Evolutionary conservation across 768 basidiomycete genomes (phyloP).

Genomic region (Gloeophyllum trabeum): DNA sequence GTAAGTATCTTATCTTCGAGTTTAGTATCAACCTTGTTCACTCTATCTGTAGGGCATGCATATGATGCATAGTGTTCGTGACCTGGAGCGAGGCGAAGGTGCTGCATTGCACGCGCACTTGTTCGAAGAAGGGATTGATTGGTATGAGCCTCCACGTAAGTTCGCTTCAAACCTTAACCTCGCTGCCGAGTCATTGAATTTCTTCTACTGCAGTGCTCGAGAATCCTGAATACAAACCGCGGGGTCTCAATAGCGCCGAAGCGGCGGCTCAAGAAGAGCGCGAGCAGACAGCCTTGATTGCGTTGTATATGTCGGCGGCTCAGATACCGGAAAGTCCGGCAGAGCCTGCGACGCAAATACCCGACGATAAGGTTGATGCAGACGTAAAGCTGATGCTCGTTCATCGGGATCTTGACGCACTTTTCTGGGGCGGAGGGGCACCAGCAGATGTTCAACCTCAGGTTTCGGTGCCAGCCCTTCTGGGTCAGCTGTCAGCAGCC

Average conservation of each 20-base stretch:
- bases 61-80: conserved; percentile 61
- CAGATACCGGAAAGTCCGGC: conserved; percentile 74
- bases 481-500: conserved; percentile 47
- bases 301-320: conserved; percentile 56
- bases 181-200: conserved; percentile 11
- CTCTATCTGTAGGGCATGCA: conserved; percentile 54
- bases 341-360: conserved; percentile 47
- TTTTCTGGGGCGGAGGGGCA: conserved; percentile 46
- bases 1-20: conserved; percentile 52
- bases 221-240: conserved; percentile 41
- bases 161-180: conserved; percentile 2
- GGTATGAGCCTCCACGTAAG: conserved; percentile 77
- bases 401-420: conserved; percentile 52
- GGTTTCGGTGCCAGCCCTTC: conserved; percentile 57
- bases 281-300: conserved; percentile 66
- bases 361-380: conserved; percentile 62
- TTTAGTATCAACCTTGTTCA: conserved; percentile 38
- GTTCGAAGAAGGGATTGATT: conserved; percentile 83
- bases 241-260: conserved; percentile 63
- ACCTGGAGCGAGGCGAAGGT: conserved; percentile 82
- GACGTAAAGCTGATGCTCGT: conserved; percentile 55
- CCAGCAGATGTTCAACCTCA: conserved; percentile 16
- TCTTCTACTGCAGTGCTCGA: conserved; percentile 41
- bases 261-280: conserved; percentile 63
- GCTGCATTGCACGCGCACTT: conserved; percentile 73